Percentiles rank a stretch among this genome's conserved stretches.
Evolutionary conservation across 73 alveolate genomes (phyloP).

Genomic region (Vitrella brassicaformis): DNA sequence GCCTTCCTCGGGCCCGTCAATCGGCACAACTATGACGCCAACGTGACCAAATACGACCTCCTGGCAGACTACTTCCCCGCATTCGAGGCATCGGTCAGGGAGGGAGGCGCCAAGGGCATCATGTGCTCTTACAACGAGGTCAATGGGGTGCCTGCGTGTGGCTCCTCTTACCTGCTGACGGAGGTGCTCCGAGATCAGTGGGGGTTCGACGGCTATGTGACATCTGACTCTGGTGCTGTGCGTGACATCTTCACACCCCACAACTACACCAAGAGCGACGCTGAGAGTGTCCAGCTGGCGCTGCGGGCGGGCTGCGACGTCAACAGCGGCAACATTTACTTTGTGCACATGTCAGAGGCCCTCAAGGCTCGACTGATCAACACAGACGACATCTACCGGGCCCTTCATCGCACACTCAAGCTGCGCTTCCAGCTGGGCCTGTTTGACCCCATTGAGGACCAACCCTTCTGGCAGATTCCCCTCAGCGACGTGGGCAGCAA

Average conservation of each 20-base stretch:
- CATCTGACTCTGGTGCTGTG: conserved; percentile 15
- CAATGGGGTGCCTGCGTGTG: conserved; percentile 24
- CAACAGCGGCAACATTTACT: conserved; percentile 9
- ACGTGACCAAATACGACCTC: conserved; percentile 1
- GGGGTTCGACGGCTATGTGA: conserved; percentile 26
- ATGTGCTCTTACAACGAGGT: conserved; percentile 34
- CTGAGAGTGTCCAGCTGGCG: neutral
- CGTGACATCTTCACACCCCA: conserved; percentile 1
- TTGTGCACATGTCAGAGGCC: neutral
- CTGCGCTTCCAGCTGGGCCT: conserved; percentile 15
- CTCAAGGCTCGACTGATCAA: neutral
- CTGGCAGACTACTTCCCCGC: conserved; percentile 26
- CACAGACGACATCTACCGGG: conserved; percentile 1
- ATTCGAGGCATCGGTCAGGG: conserved; percentile 15
- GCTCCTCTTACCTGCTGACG: conserved; percentile 10
- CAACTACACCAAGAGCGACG: neutral
- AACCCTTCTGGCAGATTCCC: conserved; percentile 9
- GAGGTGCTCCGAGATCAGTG: conserved; percentile 17
- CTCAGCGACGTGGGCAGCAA: neutral
- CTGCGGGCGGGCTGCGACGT: neutral
- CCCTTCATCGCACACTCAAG: conserved; percentile 2
- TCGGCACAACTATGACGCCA: neutral
- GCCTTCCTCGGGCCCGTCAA: neutral
- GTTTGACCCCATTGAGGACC: conserved; percentile 6
- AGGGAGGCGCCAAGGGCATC: conserved; percentile 12